phyloP scores from a whole-genome alignment of 495 filamentous ascomycete genomes.

The Immersiella caudata region DNA sequence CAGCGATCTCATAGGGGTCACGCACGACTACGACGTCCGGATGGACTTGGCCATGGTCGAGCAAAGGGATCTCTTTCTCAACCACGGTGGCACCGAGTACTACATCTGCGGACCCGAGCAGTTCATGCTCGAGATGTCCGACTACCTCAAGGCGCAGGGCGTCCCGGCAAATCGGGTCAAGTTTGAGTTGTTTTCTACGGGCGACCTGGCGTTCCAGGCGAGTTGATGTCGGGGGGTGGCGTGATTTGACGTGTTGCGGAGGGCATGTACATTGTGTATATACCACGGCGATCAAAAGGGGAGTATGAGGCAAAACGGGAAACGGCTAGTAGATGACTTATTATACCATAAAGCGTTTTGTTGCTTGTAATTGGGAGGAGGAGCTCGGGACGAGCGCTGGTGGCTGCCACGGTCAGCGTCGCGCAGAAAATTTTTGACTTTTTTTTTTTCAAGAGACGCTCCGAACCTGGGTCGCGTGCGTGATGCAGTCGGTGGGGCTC shows the following conservation, averaged over 20 bases:
- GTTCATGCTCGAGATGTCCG: constrained; percentile 65
- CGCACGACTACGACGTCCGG: constrained; percentile 60
- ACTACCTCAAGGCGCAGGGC: constrained; percentile 53
- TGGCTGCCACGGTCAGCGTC: not conserved
- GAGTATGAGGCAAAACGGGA: not conserved
- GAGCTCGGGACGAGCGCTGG: not conserved
- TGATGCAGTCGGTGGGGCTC: not conserved
- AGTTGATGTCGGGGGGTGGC: not conserved
- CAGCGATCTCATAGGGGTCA: constrained; percentile 53
- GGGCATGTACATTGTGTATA: too few relatives aligned
- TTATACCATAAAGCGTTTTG: not conserved
- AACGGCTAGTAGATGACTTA: not conserved
- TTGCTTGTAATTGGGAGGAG: not conserved
- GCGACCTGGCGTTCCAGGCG: constrained; percentile 41
- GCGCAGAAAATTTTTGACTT: not conserved
- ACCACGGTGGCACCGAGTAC: constrained; percentile 59
- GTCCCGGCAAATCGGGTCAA: constrained; percentile 59
- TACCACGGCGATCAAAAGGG: not conserved
- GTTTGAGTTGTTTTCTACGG: constrained; percentile 71
- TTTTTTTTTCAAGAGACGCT: not conserved
- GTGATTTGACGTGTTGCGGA: not conserved
- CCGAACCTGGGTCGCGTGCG: not conserved
- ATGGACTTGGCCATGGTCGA: constrained; percentile 59
- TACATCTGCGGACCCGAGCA: constrained; percentile 68
- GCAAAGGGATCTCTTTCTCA: constrained; percentile 53